Conservation (phyloP, 1,139 yeast genomes). For the Taphrina confusa region DNA sequence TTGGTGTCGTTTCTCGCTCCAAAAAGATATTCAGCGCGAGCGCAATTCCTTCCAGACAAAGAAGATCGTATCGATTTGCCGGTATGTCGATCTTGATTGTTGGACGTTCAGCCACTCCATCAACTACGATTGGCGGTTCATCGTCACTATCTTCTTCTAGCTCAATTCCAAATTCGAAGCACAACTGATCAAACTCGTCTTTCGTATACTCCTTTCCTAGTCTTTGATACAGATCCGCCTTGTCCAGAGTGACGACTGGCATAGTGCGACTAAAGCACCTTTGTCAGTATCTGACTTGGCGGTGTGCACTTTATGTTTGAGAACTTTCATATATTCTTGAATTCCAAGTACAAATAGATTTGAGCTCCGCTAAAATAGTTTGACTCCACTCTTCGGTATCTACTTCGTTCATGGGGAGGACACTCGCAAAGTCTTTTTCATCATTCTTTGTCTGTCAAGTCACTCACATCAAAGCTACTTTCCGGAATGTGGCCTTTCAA, state of each 20-base stretch:
- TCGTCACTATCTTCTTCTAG: conserved; percentile 84
- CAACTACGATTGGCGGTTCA: conserved; percentile 52
- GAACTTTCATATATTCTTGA: not conserved
- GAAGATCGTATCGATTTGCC: conserved; percentile 96
- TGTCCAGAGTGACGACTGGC: conserved; percentile 97
- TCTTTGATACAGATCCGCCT: conserved; percentile 81
- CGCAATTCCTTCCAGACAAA: conserved; percentile 96
- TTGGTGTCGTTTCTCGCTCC: conserved; percentile 67
- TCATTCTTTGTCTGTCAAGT: not conserved
- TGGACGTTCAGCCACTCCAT: conserved; percentile 71
- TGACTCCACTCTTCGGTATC: not conserved
- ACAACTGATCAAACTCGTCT: conserved; percentile 91
- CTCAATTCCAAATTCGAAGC: conserved; percentile 97
- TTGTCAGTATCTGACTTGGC: too few species aligned
- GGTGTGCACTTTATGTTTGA: too few species aligned
- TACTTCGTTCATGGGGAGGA: too few species aligned
- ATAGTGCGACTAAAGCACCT: conserved; percentile 49
- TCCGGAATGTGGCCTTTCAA: conserved; percentile 31
- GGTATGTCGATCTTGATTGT: conserved; percentile 95
- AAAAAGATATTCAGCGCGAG: conserved; percentile 90
- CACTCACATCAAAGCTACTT: too few species aligned
- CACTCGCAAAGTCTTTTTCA: too few species aligned
- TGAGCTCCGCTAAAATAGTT: not conserved
- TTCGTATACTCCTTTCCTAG: conserved; percentile 61
- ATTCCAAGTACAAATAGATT: not conserved